phyloP scores from a whole-genome alignment of 192 early-diverging fungal species.

The Coemansia sp. region DNA sequence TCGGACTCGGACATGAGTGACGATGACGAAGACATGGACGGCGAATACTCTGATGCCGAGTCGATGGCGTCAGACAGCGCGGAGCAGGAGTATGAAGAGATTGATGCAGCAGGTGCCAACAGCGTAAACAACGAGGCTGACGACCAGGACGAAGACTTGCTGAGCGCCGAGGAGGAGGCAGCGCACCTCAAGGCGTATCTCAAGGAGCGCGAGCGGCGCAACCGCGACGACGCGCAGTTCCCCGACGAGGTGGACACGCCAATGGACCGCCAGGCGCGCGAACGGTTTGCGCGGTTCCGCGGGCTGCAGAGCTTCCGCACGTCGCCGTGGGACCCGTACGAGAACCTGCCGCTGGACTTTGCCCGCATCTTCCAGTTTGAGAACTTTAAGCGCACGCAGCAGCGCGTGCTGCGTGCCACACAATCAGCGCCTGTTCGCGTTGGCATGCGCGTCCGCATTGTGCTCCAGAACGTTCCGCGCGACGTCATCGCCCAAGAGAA shows the following conservation, averaged over 20 bases:
- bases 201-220: conserved; percentile 56
- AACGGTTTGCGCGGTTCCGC: conserved; percentile 91
- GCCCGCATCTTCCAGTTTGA: conserved; percentile 95
- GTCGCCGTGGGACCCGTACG: conserved; percentile 97
- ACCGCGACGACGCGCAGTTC: conserved; percentile 79
- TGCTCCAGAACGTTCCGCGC: conserved; percentile 60
- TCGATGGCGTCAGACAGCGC: conserved; percentile 3
- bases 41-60: conserved; percentile 27
- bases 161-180: conserved; percentile 46
- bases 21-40: conserved; percentile 14
- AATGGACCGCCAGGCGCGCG: conserved; percentile 73
- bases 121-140: neutral
- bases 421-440: conserved; percentile 57
- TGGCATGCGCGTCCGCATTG: conserved; percentile 75
- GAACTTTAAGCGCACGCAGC: conserved; percentile 79
- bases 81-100: conserved; percentile 7
- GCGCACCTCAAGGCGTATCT: conserved; percentile 51
- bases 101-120: neutral
- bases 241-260: conserved; percentile 98
- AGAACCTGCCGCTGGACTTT: conserved; percentile 96
- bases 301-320: conserved; percentile 93
- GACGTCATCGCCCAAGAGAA: conserved; percentile 23
- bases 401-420: conserved; percentile 61
- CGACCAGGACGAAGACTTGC: conserved; percentile 13
- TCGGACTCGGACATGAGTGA: conserved; percentile 19